phyloP scores from a whole-genome alignment of 768 basidiomycete species.

The Chlorophyllum brunneum region DNA sequence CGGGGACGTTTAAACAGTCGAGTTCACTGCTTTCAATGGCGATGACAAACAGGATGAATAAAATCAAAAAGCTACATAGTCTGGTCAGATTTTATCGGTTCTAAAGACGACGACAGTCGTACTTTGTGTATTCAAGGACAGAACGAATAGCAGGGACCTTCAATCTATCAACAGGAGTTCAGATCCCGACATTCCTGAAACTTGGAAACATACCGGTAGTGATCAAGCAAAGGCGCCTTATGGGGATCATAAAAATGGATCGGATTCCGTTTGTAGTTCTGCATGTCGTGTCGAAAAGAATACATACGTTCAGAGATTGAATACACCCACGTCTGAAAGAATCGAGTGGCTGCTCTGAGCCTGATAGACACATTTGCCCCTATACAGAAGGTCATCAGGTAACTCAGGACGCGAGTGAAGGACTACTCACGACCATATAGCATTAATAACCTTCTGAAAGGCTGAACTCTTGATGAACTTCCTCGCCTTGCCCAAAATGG shows the following conservation, averaged over 20 bases:
- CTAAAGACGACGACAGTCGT: conserved; percentile 14
- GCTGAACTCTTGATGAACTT: conserved; percentile 86
- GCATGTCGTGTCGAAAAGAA: not conserved
- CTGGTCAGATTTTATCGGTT: conserved; percentile 10
- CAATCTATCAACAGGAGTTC: conserved; percentile 41
- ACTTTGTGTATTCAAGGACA: conserved; percentile 88
- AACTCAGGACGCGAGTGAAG: not conserved
- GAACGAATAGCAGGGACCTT: conserved; percentile 93
- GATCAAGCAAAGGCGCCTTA: conserved; percentile 89
- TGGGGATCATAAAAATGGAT: conserved; percentile 94
- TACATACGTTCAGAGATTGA: not conserved
- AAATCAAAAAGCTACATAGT: conserved; percentile 60
- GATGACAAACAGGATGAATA: conserved; percentile 75
- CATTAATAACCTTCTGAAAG: conserved; percentile 87
- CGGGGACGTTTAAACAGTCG: conserved; percentile 58
- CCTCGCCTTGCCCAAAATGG: conserved; percentile 83
- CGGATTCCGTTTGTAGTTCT: conserved; percentile 93
- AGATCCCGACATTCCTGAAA: not conserved
- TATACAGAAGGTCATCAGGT: conserved; percentile 24
- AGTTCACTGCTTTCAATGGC: conserved; percentile 73
- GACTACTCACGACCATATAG: conserved; percentile 65
- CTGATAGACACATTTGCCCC: conserved; percentile 89
- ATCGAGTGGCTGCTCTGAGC: conserved; percentile 85
- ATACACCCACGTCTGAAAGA: conserved; percentile 71
- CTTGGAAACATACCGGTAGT: conserved; percentile 67